A percentile compares a stretch with the other conserved stretches of the same genome.
Evolutionary conservation across 495 filamentous ascomycete genomes (phyloP).

Genomic region (Podospora didyma): DNA sequence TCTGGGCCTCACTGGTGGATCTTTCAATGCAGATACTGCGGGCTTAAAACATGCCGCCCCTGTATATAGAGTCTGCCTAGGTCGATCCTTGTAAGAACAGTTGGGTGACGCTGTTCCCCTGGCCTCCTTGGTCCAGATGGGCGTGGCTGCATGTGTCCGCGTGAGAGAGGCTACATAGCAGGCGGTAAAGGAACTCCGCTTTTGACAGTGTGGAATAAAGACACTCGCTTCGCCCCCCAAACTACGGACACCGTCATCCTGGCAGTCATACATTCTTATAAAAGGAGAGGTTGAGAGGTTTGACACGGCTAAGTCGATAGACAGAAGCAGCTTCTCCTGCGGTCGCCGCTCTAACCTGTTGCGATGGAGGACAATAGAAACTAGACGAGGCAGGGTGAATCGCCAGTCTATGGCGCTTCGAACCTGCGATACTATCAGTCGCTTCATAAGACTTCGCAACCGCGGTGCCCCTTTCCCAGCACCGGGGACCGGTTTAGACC

Average conservation of each 20-base stretch:
- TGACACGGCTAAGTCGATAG: background rate
- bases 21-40: no score
- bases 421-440: conserved; percentile 39
- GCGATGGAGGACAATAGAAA: conserved; percentile 70
- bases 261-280: background rate
- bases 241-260: background rate
- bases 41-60: no score
- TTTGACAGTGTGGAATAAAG: background rate
- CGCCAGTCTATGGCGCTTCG: conserved; percentile 41
- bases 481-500: conserved; percentile 45
- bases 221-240: background rate
- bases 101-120: no score
- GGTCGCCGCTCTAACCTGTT: no score
- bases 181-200: no score
- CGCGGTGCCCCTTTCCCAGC: conserved; percentile 37
- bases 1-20: no score
- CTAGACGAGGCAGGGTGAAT: conserved; percentile 66
- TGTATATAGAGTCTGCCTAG: no score
- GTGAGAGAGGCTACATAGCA: no score
- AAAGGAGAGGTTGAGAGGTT: background rate
- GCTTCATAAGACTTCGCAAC: conserved; percentile 38
- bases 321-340: background rate
- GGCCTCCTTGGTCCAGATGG: no score
- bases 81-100: no score
- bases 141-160: no score